Evolutionary conservation across 2,329 filamentous ascomycete genomes (phyloP).

Genomic region (Hirsutella thompsonii): DNA sequence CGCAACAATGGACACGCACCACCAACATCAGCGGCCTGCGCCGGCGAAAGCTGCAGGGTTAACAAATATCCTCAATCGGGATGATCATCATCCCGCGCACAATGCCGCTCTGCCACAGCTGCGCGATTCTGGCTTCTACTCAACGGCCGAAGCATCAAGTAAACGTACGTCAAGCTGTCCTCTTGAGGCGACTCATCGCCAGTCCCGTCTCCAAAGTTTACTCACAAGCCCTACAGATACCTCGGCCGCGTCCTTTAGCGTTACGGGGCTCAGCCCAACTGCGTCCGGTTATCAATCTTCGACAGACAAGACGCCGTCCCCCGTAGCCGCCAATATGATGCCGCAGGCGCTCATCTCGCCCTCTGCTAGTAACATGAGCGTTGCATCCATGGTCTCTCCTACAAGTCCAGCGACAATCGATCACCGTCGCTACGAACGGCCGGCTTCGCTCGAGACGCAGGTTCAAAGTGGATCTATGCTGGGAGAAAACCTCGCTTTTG

Average conservation of each 20-base stretch:
- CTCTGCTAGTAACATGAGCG: conserved; percentile 47
- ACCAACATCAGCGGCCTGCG: conserved; percentile 4
- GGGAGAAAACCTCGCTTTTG: conserved; percentile 24
- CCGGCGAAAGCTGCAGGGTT: conserved; percentile 22
- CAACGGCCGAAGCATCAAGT: conserved; percentile 28
- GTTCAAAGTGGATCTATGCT: conserved; percentile 15
- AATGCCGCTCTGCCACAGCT: conserved; percentile 18
- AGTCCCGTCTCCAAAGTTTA: conserved; percentile 1
- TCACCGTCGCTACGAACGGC: conserved; percentile 29
- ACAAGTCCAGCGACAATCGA: conserved; percentile 33
- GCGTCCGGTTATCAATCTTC: conserved; percentile 36
- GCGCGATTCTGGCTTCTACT: conserved; percentile 30
- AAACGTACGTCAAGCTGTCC: conserved; percentile 21
- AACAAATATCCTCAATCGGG: conserved; percentile 24
- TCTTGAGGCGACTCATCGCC: conserved; percentile 1
- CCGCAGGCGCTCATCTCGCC: conserved; percentile 43
- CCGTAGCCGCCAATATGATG: conserved; percentile 36
- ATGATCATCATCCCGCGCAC: conserved; percentile 15
- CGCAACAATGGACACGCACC: conserved; percentile 11
- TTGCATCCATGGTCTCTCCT: conserved; percentile 52
- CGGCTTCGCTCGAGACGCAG: conserved; percentile 22
- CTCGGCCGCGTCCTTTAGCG: conserved; percentile 25
- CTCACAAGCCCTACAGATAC: conserved; percentile 16
- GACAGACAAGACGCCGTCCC: conserved; percentile 50
- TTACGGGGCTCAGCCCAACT: conserved; percentile 25